phyloP scores from a whole-genome alignment of 495 filamentous ascomycete species.

The Aspergillus homomorphus region DNA sequence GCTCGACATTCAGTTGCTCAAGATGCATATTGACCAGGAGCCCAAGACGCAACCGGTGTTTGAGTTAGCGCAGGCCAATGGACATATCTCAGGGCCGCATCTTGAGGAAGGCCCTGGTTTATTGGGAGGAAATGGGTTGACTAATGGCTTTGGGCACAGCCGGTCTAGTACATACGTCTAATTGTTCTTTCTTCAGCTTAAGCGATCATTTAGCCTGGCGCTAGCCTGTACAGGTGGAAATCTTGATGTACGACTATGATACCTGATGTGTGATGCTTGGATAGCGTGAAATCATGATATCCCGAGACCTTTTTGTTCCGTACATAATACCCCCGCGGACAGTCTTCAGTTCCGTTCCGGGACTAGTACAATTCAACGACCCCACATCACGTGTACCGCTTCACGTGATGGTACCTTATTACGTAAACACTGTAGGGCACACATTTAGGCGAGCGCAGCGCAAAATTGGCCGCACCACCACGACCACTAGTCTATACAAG shows the following conservation, averaged over 20 bases:
- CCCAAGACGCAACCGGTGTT: constrained; percentile 19
- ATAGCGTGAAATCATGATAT: constrained; percentile 15
- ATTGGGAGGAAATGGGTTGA: constrained; percentile 29
- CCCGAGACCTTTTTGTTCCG: constrained; percentile 6
- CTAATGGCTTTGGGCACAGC: constrained; percentile 41
- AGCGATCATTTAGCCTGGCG: constrained; percentile 21
- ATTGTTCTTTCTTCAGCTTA: constrained; percentile 27
- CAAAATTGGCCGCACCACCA: constrained; percentile 25
- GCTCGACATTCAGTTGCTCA: constrained; percentile 51
- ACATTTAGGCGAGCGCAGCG: constrained; percentile 32
- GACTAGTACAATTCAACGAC: neutral
- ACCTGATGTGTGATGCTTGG: constrained; percentile 39
- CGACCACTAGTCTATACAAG: constrained; percentile 23
- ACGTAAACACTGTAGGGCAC: constrained; percentile 6
- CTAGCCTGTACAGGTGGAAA: constrained; percentile 39
- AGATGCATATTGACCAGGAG: constrained; percentile 48
- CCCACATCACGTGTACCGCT: neutral
- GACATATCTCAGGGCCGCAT: constrained; percentile 26
- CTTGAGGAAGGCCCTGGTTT: constrained; percentile 20
- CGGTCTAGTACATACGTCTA: constrained; percentile 49
- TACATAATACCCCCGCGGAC: no score
- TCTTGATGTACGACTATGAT: constrained; percentile 51
- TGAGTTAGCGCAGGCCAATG: constrained; percentile 31
- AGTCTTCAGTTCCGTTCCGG: neutral
- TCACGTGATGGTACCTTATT: neutral